phyloP scores from a whole-genome alignment of 2,329 filamentous ascomycete species.

The Torrubiella hemipterigena region DNA sequence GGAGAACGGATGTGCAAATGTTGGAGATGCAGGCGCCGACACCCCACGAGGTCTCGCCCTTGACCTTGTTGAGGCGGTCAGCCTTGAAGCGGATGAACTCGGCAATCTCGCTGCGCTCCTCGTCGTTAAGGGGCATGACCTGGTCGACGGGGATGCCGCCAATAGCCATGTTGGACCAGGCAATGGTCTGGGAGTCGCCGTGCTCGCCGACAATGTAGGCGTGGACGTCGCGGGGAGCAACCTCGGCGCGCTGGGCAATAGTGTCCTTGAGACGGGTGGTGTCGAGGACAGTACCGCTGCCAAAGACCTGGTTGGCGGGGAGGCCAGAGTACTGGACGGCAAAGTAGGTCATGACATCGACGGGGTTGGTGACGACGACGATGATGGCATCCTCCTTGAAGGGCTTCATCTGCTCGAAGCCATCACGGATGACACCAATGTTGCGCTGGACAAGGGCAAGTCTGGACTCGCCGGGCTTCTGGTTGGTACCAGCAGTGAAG shows the following conservation, averaged over 20 bases:
- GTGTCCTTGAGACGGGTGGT: slow-evolving; percentile 34
- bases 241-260: slow-evolving; percentile 17
- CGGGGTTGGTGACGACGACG: slow-evolving; percentile 40
- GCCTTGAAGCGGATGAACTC: slow-evolving; percentile 37
- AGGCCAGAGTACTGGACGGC: slow-evolving; percentile 33
- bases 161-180: slow-evolving; percentile 13
- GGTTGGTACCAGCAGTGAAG: slow-evolving; percentile 41
- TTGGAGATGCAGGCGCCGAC: slow-evolving; percentile 33
- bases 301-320: slow-evolving; percentile 35
- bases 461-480: slow-evolving; percentile 10
- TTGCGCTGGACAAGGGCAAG: slow-evolving; percentile 21
- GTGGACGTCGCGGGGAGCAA: slow-evolving; percentile 9
- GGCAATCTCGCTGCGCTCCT: slow-evolving; percentile 33
- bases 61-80: slow-evolving; percentile 20
- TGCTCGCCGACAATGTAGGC: slow-evolving; percentile 12
- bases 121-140: slow-evolving; percentile 19
- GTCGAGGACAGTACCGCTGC: slow-evolving; percentile 41
- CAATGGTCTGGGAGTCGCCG: slow-evolving; percentile 11
- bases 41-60: slow-evolving; percentile 37
- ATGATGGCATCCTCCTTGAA: slow-evolving; percentile 34
- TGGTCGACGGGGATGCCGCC: slow-evolving; percentile 9
- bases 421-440: slow-evolving; percentile 31
- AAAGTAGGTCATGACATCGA: slow-evolving; percentile 40
- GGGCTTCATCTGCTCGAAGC: slow-evolving; percentile 34
- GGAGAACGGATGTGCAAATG: slow-evolving; percentile 37